Evolutionary conservation across 2,329 filamentous ascomycete species (phyloP).

Genomic region (Epichloe coenophiala): DNA sequence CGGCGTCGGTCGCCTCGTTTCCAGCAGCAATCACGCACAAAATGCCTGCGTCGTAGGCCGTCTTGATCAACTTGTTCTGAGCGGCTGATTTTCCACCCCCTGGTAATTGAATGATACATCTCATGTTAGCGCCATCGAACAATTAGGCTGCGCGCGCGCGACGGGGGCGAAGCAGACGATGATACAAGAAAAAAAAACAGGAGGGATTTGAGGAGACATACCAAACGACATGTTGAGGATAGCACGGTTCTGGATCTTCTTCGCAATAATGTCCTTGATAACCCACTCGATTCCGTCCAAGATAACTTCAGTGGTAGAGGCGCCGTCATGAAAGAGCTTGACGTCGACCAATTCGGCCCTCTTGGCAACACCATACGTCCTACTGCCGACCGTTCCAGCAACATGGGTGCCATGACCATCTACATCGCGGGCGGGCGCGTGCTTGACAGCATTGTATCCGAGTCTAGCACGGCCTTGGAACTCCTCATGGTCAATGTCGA

Average conservation of each 20-base stretch:
- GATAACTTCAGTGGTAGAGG: conserved; percentile 9
- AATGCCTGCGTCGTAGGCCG: conserved; percentile 31
- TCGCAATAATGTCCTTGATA: conserved; percentile 25
- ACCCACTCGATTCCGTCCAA: conserved; percentile 25
- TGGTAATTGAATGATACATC: neutral
- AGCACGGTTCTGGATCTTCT: conserved; percentile 25
- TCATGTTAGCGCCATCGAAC: neutral
- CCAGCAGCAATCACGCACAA: conserved; percentile 42
- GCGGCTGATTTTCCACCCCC: conserved; percentile 13
- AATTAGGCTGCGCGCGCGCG: too few species aligned
- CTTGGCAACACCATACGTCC: conserved; percentile 33
- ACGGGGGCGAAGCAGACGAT: too few species aligned
- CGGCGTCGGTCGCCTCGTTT: conserved; percentile 27
- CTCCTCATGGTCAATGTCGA: conserved; percentile 30
- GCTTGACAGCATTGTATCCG: conserved; percentile 22
- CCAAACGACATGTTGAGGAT: conserved; percentile 44
- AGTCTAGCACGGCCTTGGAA: conserved; percentile 29
- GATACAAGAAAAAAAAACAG: neutral
- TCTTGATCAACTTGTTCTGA: conserved; percentile 35
- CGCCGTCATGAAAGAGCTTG: conserved; percentile 27
- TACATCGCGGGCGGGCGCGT: conserved; percentile 18
- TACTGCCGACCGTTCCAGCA: conserved; percentile 30
- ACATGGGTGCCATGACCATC: conserved; percentile 35
- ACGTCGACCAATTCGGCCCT: conserved; percentile 27
- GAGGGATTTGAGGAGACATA: neutral